Evolutionary conservation across 1,139 yeast genomes (phyloP).

Genomic region (Chernovozyma sophiae-reginae): DNA sequence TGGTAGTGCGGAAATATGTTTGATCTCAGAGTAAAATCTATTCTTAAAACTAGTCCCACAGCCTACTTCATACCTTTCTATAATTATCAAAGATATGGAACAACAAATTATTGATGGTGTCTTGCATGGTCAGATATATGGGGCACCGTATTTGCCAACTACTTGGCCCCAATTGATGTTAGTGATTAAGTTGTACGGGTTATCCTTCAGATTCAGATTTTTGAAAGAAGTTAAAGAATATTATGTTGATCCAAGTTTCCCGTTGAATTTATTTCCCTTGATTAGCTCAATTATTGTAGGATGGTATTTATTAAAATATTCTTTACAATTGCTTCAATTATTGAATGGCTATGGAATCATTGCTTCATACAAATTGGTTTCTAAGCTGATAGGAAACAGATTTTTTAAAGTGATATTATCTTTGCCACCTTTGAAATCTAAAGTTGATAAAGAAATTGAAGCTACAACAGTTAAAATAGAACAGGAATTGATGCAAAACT

Average conservation of each 20-base stretch:
- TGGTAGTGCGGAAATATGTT: no score
- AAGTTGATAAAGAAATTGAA: constrained; percentile 58
- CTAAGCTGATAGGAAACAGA: constrained; percentile 12
- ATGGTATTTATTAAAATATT: constrained; percentile 14
- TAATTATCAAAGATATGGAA: not conserved
- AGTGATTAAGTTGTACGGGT: constrained; percentile 7
- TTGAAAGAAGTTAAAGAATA: not conserved
- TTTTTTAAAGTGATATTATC: constrained; percentile 34
- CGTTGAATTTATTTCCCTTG: constrained; percentile 6
- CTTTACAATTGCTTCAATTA: constrained; percentile 8
- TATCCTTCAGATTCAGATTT: constrained; percentile 1
- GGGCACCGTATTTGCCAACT: constrained; percentile 14
- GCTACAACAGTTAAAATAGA: constrained; percentile 50
- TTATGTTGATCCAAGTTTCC: constrained; percentile 1
- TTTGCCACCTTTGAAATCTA: constrained; percentile 52
- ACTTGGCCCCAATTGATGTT: constrained; percentile 10
- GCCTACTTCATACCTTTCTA: no score
- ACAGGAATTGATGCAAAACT: constrained; percentile 48
- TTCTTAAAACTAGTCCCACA: no score
- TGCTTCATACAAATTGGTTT: constrained; percentile 17
- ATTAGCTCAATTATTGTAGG: constrained; percentile 25
- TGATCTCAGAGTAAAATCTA: no score
- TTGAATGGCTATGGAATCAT: constrained; percentile 40
- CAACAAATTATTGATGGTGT: not conserved
- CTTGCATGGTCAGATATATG: constrained; percentile 7